Base-by-base conservation (phyloP, 2,329 filamentous ascomycete genomes). In the Fusarium brevicatenulatum region DNA sequence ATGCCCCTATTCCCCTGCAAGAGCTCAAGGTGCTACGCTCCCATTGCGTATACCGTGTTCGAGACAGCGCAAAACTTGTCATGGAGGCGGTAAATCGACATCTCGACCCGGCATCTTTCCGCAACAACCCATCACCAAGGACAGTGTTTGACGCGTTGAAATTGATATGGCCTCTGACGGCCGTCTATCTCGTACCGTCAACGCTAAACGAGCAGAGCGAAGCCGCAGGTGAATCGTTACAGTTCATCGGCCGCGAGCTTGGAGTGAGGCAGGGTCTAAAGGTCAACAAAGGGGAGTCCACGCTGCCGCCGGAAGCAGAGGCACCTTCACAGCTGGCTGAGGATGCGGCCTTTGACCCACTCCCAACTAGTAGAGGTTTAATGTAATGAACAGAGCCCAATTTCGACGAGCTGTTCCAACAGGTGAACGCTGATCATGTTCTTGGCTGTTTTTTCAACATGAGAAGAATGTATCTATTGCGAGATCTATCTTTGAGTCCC, bases 231-330 rank as follows among this genome's bases (percentile, higher is more conserved):
- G 47, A 47, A 34, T 74, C 77, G 9, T 68, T 84, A 19, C 49
- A 66, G 7, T 78, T 80, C 28, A 82, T 84, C 39, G 83, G 81
- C 9, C 77, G 69, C 15, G 81, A 83, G 44, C 66, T 81, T 23
- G 83, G 83, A 13, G 77, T 84, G n/a, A 76, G 77, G 46, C 81
- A 83, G 60, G 83, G 82, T 4, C 65, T 84, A 37, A 77, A 71
- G 25, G 73, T 71, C 15, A 69, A 76, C 43, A 63, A 73, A 8
- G 72, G 57, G 11, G 60, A 37, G 9, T 52, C 67, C n/a, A 25
- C 52, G 18, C 64, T 81, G 30, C 80, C 81, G 25, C 43, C 36
- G 2, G 79, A 82, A 63, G 78, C 78, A 10, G 70, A 68, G 39
- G 43, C 61, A 21, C 80, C 81, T 4, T 52, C 77, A 36, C 63